phyloP scores from a whole-genome alignment of 164 flowering plant species.

The Annona squamosa region DNA sequence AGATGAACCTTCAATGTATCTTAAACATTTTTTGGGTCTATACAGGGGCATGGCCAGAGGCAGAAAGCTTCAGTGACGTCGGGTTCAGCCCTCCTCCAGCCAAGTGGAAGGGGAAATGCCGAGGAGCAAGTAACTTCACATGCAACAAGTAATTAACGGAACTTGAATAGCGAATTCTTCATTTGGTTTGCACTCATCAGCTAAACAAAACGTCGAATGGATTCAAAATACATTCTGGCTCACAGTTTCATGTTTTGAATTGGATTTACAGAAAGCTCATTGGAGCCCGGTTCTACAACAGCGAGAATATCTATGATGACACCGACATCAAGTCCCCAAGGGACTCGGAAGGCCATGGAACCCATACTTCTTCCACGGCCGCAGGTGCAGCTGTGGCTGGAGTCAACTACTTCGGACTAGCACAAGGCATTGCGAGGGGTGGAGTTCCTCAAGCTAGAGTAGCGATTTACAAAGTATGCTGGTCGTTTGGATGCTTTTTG shows the following conservation, averaged over 20 bases:
- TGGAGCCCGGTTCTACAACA: conserved; percentile 28
- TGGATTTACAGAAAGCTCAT: conserved; percentile 24
- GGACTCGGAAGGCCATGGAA: conserved; percentile 21
- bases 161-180: too few relatives aligned
- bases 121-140: conserved; percentile 25
- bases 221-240: too few relatives aligned
- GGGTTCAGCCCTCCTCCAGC: conserved; percentile 59
- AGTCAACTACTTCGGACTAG: conserved; percentile 16
- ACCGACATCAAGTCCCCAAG: conserved; percentile 16
- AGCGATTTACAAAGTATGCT: conserved; percentile 23
- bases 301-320: background rate
- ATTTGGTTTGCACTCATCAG: too few relatives aligned
- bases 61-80: conserved; percentile 39
- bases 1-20: background rate
- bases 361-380: conserved; percentile 25
- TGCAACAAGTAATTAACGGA: conserved; percentile 51
- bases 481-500: conserved; percentile 8
- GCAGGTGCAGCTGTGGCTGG: conserved; percentile 10
- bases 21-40: conserved; percentile 12
- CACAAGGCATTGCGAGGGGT: conserved; percentile 19
- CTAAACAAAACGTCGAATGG: too few relatives aligned
- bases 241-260: background rate
- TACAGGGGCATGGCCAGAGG: conserved; percentile 58
- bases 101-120: conserved; percentile 64
- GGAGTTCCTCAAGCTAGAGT: conserved; percentile 17